These are phyloP conservation scores for Cryptococcus sp. DNA, from an alignment of 1,284 basidiomycete species.

Conservation along the genomic window DNA sequence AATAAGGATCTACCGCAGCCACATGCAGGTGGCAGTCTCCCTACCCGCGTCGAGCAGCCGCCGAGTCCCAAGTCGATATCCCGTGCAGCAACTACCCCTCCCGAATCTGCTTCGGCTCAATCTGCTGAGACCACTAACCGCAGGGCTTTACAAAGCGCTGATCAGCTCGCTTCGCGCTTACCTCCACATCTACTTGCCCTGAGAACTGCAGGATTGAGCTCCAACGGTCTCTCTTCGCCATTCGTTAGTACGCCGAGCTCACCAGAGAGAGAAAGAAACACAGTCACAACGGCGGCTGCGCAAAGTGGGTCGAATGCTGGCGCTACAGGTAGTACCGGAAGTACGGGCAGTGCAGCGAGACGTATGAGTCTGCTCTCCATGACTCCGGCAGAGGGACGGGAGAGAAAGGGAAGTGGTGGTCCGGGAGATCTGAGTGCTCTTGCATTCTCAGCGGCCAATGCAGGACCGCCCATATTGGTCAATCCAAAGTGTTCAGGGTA, in stretches of 20 bases:
- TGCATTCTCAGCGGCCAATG: conserved; percentile 1
- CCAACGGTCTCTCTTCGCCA: conserved; percentile 20
- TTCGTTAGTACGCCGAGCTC: conserved; percentile 25
- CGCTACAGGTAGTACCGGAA: neutral
- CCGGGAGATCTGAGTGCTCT: conserved; percentile 1
- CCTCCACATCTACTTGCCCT: conserved; percentile 49
- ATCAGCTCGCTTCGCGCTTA: conserved; percentile 39
- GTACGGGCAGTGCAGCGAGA: conserved; percentile 15
- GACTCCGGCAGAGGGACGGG: conserved; percentile 28
- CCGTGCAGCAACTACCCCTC: conserved; percentile 2
- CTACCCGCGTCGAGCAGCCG: neutral
- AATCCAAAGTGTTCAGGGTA: conserved; percentile 88
- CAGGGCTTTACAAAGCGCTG: conserved; percentile 29
- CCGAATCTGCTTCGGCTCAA: neutral
- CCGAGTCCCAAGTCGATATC: conserved; percentile 9
- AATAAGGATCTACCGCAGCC: conserved; percentile 3
- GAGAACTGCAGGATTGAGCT: conserved; percentile 13
- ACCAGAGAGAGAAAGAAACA: conserved; percentile 26
- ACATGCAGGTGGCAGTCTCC: conserved; percentile 6
- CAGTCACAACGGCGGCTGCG: no score
- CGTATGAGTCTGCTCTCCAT: conserved; percentile 38
- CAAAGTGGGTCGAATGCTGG: no score
- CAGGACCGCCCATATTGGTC: conserved; percentile 63
- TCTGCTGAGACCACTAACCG: no score
- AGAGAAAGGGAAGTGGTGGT: conserved; percentile 10